Evolutionary conservation across 208 protist species (phyloP).

Genomic region (Acanthamoeba sp.): DNA sequence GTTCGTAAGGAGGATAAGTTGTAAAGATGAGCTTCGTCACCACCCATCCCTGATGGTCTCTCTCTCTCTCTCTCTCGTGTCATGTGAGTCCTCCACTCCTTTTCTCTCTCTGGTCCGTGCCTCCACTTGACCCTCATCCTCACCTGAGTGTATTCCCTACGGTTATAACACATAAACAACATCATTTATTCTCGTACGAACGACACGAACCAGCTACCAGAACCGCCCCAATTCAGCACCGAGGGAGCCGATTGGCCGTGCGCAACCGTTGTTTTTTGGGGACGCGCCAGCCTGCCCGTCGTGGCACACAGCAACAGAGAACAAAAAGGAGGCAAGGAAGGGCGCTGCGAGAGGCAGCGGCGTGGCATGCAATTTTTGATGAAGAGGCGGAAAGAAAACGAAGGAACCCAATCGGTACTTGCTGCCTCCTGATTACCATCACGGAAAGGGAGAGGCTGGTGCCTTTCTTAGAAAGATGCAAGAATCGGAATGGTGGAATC

Average conservation of each 20-base stretch:
- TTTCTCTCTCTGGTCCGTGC: background rate
- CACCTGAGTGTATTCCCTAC: too few species aligned
- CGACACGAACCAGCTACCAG: too few species aligned
- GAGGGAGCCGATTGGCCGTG: too few species aligned
- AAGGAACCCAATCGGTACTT: conserved; percentile 22
- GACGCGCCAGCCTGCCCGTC: too few species aligned
- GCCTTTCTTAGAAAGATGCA: conserved; percentile 14
- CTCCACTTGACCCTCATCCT: background rate
- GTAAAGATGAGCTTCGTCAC: conserved; percentile 54
- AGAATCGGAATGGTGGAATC: background rate
- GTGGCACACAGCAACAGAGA: background rate
- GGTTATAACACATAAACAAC: too few species aligned
- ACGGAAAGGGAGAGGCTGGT: background rate
- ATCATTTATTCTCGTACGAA: too few species aligned
- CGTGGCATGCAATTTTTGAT: conserved; percentile 60
- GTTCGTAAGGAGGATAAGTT: conserved; percentile 34
- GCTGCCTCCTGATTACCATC: background rate
- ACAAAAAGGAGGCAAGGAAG: background rate
- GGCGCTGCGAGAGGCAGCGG: conserved; percentile 18
- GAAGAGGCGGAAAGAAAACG: conserved; percentile 59
- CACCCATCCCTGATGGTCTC: background rate
- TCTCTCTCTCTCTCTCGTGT: background rate
- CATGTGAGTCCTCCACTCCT: too few species aligned
- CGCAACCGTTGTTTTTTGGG: too few species aligned
- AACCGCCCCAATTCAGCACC: too few species aligned